Evolutionary conservation across 2,329 filamentous ascomycete genomes (phyloP).

Genomic region (Phialocephala sp.): DNA sequence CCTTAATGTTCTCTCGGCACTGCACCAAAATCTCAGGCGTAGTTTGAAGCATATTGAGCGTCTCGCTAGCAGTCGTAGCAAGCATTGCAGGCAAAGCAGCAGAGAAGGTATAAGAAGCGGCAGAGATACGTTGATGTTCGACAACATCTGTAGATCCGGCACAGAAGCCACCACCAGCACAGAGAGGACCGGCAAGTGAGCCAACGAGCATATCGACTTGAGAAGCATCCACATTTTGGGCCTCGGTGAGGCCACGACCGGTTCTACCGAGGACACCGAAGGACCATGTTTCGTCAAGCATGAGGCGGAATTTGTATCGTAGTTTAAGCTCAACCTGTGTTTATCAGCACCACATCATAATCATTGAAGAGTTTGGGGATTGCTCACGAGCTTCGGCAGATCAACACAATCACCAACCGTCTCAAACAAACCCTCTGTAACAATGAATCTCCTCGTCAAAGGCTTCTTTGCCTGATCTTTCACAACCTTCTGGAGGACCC

Average conservation of each 20-base stretch:
- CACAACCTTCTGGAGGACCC: slow-evolving; percentile 81
- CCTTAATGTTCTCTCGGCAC: slow-evolving; percentile 84
- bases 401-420: slow-evolving; percentile 84
- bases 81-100: slow-evolving; percentile 92
- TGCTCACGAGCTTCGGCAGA: slow-evolving; percentile 79
- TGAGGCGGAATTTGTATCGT: slow-evolving; percentile 96
- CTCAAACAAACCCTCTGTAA: slow-evolving; percentile 95
- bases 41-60: slow-evolving; percentile 82
- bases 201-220: slow-evolving; percentile 98
- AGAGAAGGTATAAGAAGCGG: slow-evolving; percentile 92
- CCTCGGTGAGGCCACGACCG: slow-evolving; percentile 90
- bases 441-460: slow-evolving; percentile 90
- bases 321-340: slow-evolving; percentile 84
- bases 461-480: slow-evolving; percentile 85
- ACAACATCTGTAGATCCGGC: slow-evolving; percentile 90
- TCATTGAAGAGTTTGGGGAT: background rate
- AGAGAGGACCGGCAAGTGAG: slow-evolving; percentile 86
- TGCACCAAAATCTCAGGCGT: slow-evolving; percentile 81
- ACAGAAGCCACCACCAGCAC: slow-evolving; percentile 94
- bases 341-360: background rate
- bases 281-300: slow-evolving; percentile 96
- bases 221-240: slow-evolving; percentile 91
- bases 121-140: slow-evolving; percentile 93
- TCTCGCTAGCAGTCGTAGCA: slow-evolving; percentile 94
- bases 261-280: slow-evolving; percentile 93